Base-by-base conservation (phyloP, 371 early-diverging fungal genomes). In the Blakeslea trispora region DNA sequence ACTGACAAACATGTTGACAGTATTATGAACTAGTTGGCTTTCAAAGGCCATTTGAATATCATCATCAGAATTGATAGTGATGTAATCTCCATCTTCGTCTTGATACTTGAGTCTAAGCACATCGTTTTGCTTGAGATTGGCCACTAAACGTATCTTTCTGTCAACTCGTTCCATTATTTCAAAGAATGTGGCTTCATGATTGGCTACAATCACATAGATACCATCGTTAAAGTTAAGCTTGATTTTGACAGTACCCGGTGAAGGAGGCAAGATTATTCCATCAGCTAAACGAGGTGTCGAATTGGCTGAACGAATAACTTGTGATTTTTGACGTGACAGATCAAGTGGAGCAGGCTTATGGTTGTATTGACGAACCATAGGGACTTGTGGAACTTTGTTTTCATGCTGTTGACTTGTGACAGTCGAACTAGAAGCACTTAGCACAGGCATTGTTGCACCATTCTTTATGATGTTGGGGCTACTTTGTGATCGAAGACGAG, bases 1-100 rank as follows among this genome's bases (percentile, higher is more conserved):
- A 47, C 60, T 73, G 55, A 79, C 71, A 58, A 71, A 75, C 23
- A 79, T 51, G 44, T 72, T 76, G 68, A 75, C 69, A 17, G 75
- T 71, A 45, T 62, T 72, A 21, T 60, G 49, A 11, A 46, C 40
- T 17, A 72, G 71, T 17, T 87, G 79, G 40, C 84, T 81, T 66
- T 94, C 95, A 77, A 96, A 92, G 8, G 96, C 95, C 87, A 95
- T 76, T 44, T 82, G 87, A 15, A 97, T 90, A 67, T 97, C 98
- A 35, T 94, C 96, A 61, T 96, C 92, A 10, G 86, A 87, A 59
- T 88, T 87, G 64, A 97, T 88, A 31, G 86, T 87, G 28, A 95
- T 87, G 59, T 83, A 80, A 64, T 97, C 96, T 35, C 91, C 89
- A 60, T 95, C 96, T 70, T 95, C 96, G 66, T 97, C 96, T 64